phyloP scores from a whole-genome alignment of 2,329 filamentous ascomycete genomes.

The Incumbomyces delicatus region DNA sequence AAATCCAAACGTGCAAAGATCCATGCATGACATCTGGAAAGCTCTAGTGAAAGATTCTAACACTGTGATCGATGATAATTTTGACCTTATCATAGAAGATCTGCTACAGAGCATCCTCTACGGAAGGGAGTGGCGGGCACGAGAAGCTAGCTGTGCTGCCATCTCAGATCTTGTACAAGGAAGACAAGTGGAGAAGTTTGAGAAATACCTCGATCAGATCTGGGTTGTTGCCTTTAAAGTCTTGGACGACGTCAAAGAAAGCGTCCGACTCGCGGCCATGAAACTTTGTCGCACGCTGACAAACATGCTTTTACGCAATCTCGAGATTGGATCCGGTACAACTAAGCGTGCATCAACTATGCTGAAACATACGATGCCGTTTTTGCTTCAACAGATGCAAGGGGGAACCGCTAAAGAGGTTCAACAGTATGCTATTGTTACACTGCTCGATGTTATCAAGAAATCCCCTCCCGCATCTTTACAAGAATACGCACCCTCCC shows the following conservation, averaged over 20 bases:
- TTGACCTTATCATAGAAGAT: slow-evolving; percentile 82
- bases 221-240: slow-evolving; percentile 84
- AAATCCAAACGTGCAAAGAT: slow-evolving; percentile 80
- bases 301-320: slow-evolving; percentile 71
- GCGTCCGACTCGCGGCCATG: slow-evolving; percentile 70
- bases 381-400: slow-evolving; percentile 80
- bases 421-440: slow-evolving; percentile 69
- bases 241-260: slow-evolving; percentile 89
- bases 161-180: slow-evolving; percentile 82
- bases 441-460: slow-evolving; percentile 81
- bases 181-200: slow-evolving; percentile 64
- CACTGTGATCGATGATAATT: slow-evolving; percentile 66
- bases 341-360: slow-evolving; percentile 63
- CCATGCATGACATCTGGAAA: slow-evolving; percentile 98
- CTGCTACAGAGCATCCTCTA: slow-evolving; percentile 68
- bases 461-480: slow-evolving; percentile 68
- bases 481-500: slow-evolving; percentile 67
- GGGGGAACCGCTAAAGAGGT: slow-evolving; percentile 74
- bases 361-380: slow-evolving; percentile 79
- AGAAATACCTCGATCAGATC: slow-evolving; percentile 72
- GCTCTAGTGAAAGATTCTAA: slow-evolving; percentile 83
- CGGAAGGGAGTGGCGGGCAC: slow-evolving; percentile 84
- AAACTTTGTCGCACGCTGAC: slow-evolving; percentile 76
- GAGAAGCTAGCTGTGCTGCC: slow-evolving; percentile 84
- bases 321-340: slow-evolving; percentile 63